A percentile compares a stretch with the other conserved stretches of the same genome.
phyloP scores from a whole-genome alignment of 192 early-diverging fungal species.

The Coemansia sp. region DNA sequence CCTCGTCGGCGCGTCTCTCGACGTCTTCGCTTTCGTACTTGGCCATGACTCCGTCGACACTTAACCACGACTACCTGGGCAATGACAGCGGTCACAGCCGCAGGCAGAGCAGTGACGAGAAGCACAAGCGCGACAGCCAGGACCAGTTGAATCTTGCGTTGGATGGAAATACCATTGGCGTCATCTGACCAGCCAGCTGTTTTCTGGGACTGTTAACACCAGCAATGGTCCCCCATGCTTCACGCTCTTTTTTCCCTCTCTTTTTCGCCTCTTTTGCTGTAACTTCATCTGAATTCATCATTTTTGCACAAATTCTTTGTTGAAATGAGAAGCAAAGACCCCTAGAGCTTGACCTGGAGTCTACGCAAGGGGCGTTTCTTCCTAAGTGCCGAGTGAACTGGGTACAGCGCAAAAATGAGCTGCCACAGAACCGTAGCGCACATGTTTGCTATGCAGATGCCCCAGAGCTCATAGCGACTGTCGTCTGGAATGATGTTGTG shows the following conservation, averaged over 20 bases:
- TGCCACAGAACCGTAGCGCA: constrained; percentile 49
- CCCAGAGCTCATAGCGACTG: constrained; percentile 61
- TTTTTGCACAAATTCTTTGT: background rate
- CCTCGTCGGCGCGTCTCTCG: constrained; percentile 40
- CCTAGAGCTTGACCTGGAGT: constrained; percentile 48
- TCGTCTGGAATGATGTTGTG: constrained; percentile 55
- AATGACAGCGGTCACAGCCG: constrained; percentile 3
- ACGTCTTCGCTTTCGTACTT: constrained; percentile 44
- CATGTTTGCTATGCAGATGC: constrained; percentile 49
- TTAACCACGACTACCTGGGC: constrained; percentile 3
- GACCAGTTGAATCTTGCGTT: constrained; percentile 5
- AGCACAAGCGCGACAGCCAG: constrained; percentile 3
- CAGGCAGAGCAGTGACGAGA: constrained; percentile 20
- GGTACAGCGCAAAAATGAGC: constrained; percentile 51
- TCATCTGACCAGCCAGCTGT: background rate
- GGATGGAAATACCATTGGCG: background rate
- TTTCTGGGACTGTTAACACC: background rate
- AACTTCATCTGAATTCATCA: background rate
- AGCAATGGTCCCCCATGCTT: background rate
- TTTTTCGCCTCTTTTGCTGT: background rate
- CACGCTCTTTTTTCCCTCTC: background rate
- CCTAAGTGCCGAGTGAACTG: constrained; percentile 47
- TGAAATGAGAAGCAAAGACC: constrained; percentile 5
- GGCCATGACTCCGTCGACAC: constrained; percentile 23
- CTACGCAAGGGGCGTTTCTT: constrained; percentile 54